phyloP scores from a whole-genome alignment of 164 flowering plant species.

The Piper longum region DNA sequence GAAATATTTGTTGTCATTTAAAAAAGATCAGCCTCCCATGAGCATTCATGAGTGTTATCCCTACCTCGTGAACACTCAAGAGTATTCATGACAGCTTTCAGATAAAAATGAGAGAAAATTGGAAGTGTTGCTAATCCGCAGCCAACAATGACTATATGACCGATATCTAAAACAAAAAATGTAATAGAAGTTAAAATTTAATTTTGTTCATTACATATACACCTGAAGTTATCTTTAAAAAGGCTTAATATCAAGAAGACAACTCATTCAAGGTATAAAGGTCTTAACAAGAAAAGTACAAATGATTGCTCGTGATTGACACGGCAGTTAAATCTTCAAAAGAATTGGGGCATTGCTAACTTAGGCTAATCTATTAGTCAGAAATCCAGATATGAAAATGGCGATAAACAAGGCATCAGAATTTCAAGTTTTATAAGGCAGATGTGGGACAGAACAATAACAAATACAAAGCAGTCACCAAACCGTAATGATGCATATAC shows the following conservation, averaged over 20 bases:
- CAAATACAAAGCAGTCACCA: no score
- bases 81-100: conserved; percentile 81
- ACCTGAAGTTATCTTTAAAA: no score
- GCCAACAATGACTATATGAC: conserved; percentile 95
- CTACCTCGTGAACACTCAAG: conserved; percentile 96
- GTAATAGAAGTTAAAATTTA: background rate
- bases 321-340: background rate
- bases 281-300: no score
- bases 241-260: no score
- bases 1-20: no score
- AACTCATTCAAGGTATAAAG: background rate
- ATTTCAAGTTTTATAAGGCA: background rate
- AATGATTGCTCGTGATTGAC: no score
- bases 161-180: conserved; percentile 47
- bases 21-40: no score
- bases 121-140: conserved; percentile 96
- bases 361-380: background rate
- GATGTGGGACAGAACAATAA: background rate
- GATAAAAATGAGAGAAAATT: conserved; percentile 86
- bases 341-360: background rate
- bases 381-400: background rate
- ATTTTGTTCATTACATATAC: background rate
- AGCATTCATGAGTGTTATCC: conserved; percentile 63
- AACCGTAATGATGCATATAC: no score
- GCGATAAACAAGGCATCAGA: no score